Conservation (phyloP, 139 green algal genomes). For the Spirogloea muscicola region DNA sequence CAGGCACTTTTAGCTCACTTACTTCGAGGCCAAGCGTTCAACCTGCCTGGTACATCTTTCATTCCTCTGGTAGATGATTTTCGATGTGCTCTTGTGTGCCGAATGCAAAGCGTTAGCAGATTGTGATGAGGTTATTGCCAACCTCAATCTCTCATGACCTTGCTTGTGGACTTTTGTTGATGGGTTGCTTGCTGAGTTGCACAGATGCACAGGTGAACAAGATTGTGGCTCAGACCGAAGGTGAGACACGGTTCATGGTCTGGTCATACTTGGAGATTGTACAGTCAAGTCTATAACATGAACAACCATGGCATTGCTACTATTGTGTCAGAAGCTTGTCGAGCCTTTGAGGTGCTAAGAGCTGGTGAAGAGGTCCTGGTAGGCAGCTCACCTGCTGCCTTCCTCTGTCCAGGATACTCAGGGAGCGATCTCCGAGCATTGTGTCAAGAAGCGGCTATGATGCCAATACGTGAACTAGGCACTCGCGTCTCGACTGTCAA, state of each 20-base stretch:
- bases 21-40: conserved; percentile 24
- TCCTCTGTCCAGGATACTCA: conserved; percentile 58
- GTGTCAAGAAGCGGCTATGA: conserved; percentile 44
- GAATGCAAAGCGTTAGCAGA: not conserved
- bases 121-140: not conserved
- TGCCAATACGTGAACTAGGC: conserved; percentile 42
- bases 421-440: conserved; percentile 80
- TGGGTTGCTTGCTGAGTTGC: not conserved
- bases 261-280: not conserved
- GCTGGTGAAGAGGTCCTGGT: not conserved
- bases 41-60: not conserved
- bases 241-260: not conserved
- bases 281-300: not conserved
- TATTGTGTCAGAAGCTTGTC: no score
- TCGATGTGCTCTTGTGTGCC: not conserved
- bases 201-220: not conserved
- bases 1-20: conserved; percentile 32
- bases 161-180: not conserved
- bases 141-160: not conserved
- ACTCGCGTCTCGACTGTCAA: conserved; percentile 14
- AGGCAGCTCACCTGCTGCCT: not conserved
- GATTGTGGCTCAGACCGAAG: not conserved
- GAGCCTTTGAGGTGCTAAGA: no score
- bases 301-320: no score
- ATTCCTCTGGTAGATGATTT: not conserved